A percentile compares a stretch with the other conserved stretches of the same genome.
Conservation (phyloP, 805 yeast species). For the Cyberlindnera japonica region DNA sequence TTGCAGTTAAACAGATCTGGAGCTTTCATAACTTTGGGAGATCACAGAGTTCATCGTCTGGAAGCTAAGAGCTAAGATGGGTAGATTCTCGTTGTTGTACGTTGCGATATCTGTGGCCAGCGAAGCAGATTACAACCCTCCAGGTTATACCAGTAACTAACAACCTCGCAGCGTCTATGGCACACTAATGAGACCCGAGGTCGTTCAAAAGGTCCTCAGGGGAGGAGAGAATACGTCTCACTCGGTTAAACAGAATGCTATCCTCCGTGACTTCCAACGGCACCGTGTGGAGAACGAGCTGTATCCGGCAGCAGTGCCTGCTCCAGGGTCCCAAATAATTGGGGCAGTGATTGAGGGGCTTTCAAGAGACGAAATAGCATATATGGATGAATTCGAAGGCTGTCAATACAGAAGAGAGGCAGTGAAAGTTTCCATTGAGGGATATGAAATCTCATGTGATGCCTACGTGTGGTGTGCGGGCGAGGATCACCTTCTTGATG, state of each 20-base stretch:
- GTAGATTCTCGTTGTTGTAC: constrained; percentile 3
- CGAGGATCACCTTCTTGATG: constrained; percentile 1
- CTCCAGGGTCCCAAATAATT: neutral
- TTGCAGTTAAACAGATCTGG: no score
- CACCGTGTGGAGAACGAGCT: constrained; percentile 8
- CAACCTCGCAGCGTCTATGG: constrained; percentile 13
- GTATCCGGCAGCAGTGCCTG: constrained; percentile 14
- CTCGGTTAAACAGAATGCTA: neutral
- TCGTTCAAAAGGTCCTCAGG: constrained; percentile 7
- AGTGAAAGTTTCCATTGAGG: constrained; percentile 5
- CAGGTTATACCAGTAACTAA: neutral
- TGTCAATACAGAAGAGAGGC: constrained; percentile 7
- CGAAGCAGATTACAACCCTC: no score
- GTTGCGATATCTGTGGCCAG: no score
- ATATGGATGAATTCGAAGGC: constrained; percentile 15
- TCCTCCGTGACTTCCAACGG: constrained; percentile 4
- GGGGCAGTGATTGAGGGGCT: constrained; percentile 12
- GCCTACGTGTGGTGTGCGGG: constrained; percentile 11
- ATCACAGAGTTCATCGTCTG: no score
- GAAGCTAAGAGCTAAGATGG: no score
- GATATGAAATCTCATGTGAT: neutral
- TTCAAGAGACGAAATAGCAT: constrained; percentile 3
- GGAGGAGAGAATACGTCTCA: neutral
- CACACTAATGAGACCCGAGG: constrained; percentile 9
- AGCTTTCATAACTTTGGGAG: no score